A percentile compares a stretch with the other conserved stretches of the same genome.
Conservation (phyloP, 1,284 basidiomycete species). For the Ceratobasidium sp. region DNA sequence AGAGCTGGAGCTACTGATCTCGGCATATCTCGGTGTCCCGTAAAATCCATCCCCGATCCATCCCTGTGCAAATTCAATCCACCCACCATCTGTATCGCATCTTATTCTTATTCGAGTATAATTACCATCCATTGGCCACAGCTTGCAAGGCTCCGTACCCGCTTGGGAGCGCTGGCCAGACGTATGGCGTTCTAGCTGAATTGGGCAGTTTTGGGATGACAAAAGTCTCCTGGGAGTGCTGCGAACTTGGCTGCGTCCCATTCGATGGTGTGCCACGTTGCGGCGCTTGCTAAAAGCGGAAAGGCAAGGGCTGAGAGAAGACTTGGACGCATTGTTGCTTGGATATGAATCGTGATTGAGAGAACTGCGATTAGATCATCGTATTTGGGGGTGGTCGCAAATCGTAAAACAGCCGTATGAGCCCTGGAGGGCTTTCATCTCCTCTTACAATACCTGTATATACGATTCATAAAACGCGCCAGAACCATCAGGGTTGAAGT, state of each 20-base stretch:
- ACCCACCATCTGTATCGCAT: background rate
- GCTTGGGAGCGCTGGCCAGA: slow-evolving; percentile 54
- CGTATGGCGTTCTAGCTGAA: slow-evolving; percentile 50
- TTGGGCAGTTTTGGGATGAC: slow-evolving; percentile 50
- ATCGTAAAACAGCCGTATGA: no score
- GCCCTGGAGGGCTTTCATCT: no score
- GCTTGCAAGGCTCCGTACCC: slow-evolving; percentile 53
- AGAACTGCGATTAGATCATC: no score
- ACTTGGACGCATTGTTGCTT: background rate
- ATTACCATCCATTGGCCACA: slow-evolving; percentile 51
- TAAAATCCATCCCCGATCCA: slow-evolving; percentile 51
- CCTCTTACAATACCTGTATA: no score
- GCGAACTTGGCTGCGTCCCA: slow-evolving; percentile 53
- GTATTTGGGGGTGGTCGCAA: no score
- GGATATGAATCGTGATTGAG: no score
- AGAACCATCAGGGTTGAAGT: no score
- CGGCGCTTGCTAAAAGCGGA: slow-evolving; percentile 43
- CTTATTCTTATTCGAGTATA: background rate
- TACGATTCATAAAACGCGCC: no score
- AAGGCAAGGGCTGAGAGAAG: background rate
- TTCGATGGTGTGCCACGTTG: slow-evolving; percentile 53
- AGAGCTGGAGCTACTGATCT: slow-evolving; percentile 36
- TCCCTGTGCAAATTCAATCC: slow-evolving; percentile 38
- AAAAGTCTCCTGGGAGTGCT: slow-evolving; percentile 52
- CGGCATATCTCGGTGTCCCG: slow-evolving; percentile 2